Evolutionary conservation across 2,329 filamentous ascomycete genomes (phyloP).

Genomic region (Verticillium tricorpus): DNA sequence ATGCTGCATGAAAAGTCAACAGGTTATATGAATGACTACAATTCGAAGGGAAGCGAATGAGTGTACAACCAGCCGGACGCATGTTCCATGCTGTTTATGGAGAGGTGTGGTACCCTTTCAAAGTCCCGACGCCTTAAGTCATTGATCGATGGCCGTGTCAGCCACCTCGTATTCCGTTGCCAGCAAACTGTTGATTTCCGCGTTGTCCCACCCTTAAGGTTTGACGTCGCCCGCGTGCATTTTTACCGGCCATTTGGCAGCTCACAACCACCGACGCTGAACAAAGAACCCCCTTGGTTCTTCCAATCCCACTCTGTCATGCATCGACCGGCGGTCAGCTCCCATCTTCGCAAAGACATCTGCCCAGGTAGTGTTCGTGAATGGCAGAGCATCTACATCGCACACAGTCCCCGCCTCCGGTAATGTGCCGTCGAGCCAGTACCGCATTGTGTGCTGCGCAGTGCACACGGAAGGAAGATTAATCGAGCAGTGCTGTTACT

Average conservation of each 20-base stretch:
- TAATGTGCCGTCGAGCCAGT: conserved; percentile 28
- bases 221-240: too few species aligned
- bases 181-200: not conserved
- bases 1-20: too few species aligned
- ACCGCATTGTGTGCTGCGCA: conserved; percentile 18
- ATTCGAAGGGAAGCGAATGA: too few species aligned
- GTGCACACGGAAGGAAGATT: conserved; percentile 25
- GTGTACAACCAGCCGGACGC: too few species aligned
- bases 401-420: conserved; percentile 26
- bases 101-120: not conserved
- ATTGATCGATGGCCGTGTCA: too few species aligned
- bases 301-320: not conserved
- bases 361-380: conserved; percentile 5
- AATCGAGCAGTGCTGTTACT: conserved; percentile 18
- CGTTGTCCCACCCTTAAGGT: too few species aligned
- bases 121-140: too few species aligned
- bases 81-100: too few species aligned
- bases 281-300: not conserved
- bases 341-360: not conserved
- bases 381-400: conserved; percentile 13
- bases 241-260: too few species aligned
- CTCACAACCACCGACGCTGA: not conserved
- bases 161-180: not conserved
- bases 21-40: too few species aligned
- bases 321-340: not conserved